Evolutionary conservation across 2,329 filamentous ascomycete genomes (phyloP).

Genomic region (Berkeleyomyces rouxiae): DNA sequence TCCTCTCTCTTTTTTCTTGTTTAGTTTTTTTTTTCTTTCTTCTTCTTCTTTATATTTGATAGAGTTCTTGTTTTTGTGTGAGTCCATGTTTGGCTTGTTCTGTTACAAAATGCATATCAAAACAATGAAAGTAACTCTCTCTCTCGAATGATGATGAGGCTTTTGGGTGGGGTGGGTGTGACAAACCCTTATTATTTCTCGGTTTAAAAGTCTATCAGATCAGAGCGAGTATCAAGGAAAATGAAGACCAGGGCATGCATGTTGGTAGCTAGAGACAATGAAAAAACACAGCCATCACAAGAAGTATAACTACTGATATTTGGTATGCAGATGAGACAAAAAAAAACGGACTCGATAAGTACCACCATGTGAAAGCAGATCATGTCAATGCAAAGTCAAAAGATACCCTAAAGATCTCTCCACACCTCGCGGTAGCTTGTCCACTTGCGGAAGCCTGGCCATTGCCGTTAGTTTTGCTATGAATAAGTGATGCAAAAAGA

Average conservation of each 20-base stretch:
- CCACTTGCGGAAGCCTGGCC: constrained; percentile 40
- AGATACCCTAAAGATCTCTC: constrained; percentile 22
- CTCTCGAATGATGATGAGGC: neutral
- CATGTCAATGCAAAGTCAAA: too few relatives aligned
- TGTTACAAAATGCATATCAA: neutral
- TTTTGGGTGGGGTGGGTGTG: neutral
- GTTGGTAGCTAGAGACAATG: neutral
- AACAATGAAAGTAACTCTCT: neutral
- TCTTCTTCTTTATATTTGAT: neutral
- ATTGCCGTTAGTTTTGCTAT: constrained; percentile 2
- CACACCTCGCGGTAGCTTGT: constrained; percentile 39
- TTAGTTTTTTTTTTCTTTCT: neutral
- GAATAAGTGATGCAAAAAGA: neutral
- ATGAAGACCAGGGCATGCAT: neutral
- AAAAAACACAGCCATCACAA: neutral
- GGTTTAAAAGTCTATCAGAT: neutral
- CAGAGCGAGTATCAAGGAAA: neutral
- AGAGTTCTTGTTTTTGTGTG: neutral
- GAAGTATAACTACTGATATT: too few relatives aligned
- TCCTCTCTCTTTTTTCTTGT: neutral
- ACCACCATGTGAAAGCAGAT: too few relatives aligned
- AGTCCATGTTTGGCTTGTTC: neutral
- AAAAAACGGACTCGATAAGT: too few relatives aligned
- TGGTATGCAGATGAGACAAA: too few relatives aligned
- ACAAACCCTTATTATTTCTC: neutral